Percentiles rank a stretch among this genome's conserved stretches.
Conservation (phyloP, 371 early-diverging fungal genomes). For the Gilbertella persicaria region DNA sequence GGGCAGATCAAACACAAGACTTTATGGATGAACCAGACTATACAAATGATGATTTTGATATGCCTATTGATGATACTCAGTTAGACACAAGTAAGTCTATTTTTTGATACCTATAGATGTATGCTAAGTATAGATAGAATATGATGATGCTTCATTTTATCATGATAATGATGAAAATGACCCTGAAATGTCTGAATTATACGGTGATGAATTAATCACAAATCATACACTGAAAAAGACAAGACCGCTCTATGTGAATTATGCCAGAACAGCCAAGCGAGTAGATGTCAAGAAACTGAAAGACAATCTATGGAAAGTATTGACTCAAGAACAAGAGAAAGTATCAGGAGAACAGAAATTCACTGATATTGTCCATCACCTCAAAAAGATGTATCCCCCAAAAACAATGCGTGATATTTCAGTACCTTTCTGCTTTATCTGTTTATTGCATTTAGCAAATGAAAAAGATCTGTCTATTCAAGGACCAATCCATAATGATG, state of each 20-base stretch:
- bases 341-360: conserved; percentile 66
- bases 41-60: background rate
- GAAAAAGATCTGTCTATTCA: conserved; percentile 73
- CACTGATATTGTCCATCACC: conserved; percentile 67
- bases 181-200: conserved; percentile 26
- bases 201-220: conserved; percentile 44
- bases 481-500: conserved; percentile 6
- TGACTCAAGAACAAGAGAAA: conserved; percentile 30
- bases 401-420: conserved; percentile 87
- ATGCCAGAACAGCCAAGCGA: conserved; percentile 86
- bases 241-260: conserved; percentile 78
- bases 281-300: conserved; percentile 95
- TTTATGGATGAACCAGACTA: background rate
- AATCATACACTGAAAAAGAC: conserved; percentile 54
- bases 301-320: conserved; percentile 88
- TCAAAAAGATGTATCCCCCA: conserved; percentile 74
- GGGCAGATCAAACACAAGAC: conserved; percentile 36
- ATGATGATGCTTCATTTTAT: conserved; percentile 37
- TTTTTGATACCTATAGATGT: too few species aligned
- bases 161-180: conserved; percentile 30
- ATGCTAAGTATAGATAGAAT: conserved; percentile 15
- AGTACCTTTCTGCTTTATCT: conserved; percentile 95
- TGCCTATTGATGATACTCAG: conserved; percentile 8
- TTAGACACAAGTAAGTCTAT: conserved; percentile 28
- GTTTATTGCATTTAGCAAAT: conserved; percentile 94